These are phyloP conservation scores for Rhodotorula sp. DNA, from an alignment of 1,284 basidiomycete species.

Conservation along the genomic window DNA sequence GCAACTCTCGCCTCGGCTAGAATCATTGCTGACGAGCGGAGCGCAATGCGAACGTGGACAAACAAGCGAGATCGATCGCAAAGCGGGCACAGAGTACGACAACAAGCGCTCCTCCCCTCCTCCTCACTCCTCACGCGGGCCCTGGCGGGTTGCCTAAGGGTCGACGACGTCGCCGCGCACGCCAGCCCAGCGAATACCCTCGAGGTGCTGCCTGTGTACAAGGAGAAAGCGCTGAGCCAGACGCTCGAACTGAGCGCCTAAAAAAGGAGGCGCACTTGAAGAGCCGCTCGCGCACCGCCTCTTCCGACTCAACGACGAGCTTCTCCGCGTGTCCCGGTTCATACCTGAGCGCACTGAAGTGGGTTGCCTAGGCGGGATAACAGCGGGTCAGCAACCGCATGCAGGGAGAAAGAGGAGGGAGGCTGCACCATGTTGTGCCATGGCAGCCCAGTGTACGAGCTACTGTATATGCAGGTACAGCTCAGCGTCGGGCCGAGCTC, in stretches of 20 bases:
- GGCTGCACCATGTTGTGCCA: neutral
- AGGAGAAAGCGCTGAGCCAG: too few species aligned
- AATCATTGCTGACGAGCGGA: too few species aligned
- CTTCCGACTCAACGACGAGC: neutral
- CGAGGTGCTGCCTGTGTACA: neutral
- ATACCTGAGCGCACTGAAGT: neutral
- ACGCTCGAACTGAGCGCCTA: neutral
- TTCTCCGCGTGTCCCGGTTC: neutral
- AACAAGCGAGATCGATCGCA: too few species aligned
- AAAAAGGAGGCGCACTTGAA: neutral
- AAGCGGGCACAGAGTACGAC: too few species aligned
- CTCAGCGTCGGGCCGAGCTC: neutral
- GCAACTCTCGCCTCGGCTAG: too few species aligned
- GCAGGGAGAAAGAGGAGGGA: neutral
- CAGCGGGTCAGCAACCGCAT: neutral
- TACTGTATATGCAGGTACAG: neutral
- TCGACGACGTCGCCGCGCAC: neutral
- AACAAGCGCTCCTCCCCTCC: neutral
- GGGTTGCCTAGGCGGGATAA: neutral
- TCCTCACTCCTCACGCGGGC: neutral
- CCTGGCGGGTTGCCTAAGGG: too few species aligned
- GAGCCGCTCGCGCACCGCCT: neutral
- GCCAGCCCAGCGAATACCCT: neutral
- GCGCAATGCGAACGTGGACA: too few species aligned
- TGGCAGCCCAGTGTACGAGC: neutral